phyloP scores from a whole-genome alignment of 1,284 basidiomycete species.

The Pseudozyma pruni region DNA sequence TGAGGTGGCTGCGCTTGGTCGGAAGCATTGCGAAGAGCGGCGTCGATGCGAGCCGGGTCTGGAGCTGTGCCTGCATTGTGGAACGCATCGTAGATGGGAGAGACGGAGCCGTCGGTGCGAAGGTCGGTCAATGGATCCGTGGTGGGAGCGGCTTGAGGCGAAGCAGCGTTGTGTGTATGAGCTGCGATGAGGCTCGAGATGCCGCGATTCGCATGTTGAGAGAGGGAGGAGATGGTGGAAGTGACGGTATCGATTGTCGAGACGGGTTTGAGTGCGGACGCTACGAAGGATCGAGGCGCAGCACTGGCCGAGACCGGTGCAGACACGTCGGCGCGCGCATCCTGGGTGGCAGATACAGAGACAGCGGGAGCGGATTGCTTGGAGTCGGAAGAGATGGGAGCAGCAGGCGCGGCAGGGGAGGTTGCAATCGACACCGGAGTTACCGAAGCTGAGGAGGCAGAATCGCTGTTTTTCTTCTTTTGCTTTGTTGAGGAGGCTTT shows the following conservation, averaged over 20 bases:
- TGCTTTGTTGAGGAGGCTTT: conserved; percentile 31
- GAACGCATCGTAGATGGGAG: conserved; percentile 47
- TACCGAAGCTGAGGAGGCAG: conserved; percentile 1
- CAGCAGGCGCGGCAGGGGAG: too few species aligned
- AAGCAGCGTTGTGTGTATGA: conserved; percentile 11
- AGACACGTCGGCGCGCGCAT: background rate
- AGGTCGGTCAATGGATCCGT: conserved; percentile 14
- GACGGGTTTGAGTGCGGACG: conserved; percentile 29
- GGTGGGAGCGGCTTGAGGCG: conserved; percentile 13
- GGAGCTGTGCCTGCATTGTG: conserved; percentile 27
- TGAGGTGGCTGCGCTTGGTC: background rate
- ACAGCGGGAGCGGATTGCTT: background rate
- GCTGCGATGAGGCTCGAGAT: conserved; percentile 33
- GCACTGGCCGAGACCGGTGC: background rate
- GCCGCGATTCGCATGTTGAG: conserved; percentile 42
- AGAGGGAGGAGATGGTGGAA: conserved; percentile 40
- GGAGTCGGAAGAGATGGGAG: background rate
- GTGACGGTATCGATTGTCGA: conserved; percentile 40
- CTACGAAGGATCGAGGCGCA: conserved; percentile 22
- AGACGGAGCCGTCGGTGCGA: conserved; percentile 38
- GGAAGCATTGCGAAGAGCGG: conserved; percentile 12
- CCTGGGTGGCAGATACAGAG: background rate
- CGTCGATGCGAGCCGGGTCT: conserved; percentile 20
- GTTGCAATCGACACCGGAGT: too few species aligned
- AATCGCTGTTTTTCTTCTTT: conserved; percentile 28